Evolutionary conservation across 768 basidiomycete genomes (phyloP).

Genomic region (Macrolepiota albuminosa): DNA sequence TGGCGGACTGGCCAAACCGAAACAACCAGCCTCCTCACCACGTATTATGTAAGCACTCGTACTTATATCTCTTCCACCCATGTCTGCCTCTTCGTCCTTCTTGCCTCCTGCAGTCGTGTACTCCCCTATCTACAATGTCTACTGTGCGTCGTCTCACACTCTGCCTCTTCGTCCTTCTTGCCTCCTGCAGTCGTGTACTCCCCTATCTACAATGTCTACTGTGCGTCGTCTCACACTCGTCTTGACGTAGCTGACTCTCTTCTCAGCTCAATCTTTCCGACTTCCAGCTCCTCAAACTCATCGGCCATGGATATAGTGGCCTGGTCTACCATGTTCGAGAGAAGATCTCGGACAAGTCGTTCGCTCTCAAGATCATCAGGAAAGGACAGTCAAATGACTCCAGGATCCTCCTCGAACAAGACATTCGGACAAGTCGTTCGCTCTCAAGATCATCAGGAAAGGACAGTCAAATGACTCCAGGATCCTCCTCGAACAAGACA

Average conservation of each 20-base stretch:
- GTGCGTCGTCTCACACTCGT: too few relatives aligned
- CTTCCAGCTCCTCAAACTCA: constrained; percentile 1
- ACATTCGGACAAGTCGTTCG: not conserved
- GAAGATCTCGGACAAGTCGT: not conserved
- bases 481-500: not conserved
- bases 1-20: not conserved
- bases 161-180: too few relatives aligned
- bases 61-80: too few relatives aligned
- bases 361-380: constrained; percentile 8
- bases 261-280: not conserved
- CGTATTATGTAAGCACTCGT: constrained; percentile 4
- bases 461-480: not conserved
- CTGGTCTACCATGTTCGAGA: constrained; percentile 4
- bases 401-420: not conserved
- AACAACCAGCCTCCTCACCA: not conserved
- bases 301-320: constrained; percentile 1
- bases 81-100: too few relatives aligned
- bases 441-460: constrained; percentile 8
- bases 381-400: not conserved
- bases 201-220: too few relatives aligned
- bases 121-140: too few relatives aligned
- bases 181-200: too few relatives aligned
- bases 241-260: not conserved
- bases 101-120: too few relatives aligned
- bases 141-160: too few relatives aligned